These are phyloP conservation scores for Toxicodendron radicans DNA, from an alignment of 345 rosid genomes.

Conservation along the genomic window DNA sequence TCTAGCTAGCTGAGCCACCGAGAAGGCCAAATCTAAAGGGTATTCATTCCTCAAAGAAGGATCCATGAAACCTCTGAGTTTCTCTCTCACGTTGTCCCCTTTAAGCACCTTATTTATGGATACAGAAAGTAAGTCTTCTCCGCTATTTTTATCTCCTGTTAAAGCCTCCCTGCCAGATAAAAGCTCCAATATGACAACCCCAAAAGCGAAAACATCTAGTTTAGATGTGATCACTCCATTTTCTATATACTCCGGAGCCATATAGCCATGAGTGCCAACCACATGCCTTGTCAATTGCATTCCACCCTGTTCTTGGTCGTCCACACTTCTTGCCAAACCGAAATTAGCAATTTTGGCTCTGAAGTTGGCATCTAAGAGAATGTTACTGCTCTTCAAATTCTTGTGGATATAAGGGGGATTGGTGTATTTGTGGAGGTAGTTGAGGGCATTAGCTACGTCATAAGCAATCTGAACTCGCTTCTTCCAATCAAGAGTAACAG, in stretches of 20 bases:
- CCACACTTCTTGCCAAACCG: slow-evolving; percentile 66
- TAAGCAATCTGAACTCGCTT: slow-evolving; percentile 77
- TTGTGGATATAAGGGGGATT: slow-evolving; percentile 82
- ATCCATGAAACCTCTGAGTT: slow-evolving; percentile 61
- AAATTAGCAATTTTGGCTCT: slow-evolving; percentile 82
- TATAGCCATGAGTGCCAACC: slow-evolving; percentile 78
- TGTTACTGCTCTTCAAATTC: slow-evolving; percentile 77
- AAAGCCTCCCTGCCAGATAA: slow-evolving; percentile 76
- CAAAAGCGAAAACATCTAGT: slow-evolving; percentile 81
- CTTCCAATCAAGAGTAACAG: slow-evolving; percentile 59
- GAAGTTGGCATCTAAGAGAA: slow-evolving; percentile 68
- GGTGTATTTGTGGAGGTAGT: slow-evolving; percentile 72
- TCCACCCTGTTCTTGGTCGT: slow-evolving; percentile 41
- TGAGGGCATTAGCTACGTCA: slow-evolving; percentile 73
- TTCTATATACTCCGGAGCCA: slow-evolving; percentile 90
- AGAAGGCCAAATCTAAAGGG: slow-evolving; percentile 79
- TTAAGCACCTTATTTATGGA: slow-evolving; percentile 53
- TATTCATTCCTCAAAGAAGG: slow-evolving; percentile 55
- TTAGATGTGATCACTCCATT: slow-evolving; percentile 85
- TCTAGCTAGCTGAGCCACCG: slow-evolving; percentile 72
- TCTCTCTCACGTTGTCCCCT: slow-evolving; percentile 73
- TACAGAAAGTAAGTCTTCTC: slow-evolving; percentile 50
- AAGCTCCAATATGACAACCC: slow-evolving; percentile 81
- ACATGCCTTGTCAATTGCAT: slow-evolving; percentile 78
- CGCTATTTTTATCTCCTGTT: slow-evolving; percentile 31